These are phyloP conservation scores for Ceratopteris richardii DNA, from an alignment of 75 land plant species.

Conservation along the genomic window DNA sequence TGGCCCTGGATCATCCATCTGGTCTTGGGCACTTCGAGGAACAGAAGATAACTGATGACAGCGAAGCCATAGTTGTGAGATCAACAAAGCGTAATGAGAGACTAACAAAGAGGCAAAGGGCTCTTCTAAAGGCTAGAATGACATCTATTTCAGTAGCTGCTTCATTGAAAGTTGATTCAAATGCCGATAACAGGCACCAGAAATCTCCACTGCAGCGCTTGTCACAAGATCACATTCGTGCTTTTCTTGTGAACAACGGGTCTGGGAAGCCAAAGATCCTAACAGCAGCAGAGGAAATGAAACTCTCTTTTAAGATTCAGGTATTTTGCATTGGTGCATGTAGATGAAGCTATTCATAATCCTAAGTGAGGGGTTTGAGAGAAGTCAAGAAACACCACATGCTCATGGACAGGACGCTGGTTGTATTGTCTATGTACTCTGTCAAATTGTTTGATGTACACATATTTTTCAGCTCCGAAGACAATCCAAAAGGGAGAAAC, in stretches of 20 bases:
- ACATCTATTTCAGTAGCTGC: not conserved
- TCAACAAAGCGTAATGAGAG: not conserved
- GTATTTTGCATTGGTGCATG: constrained; percentile 15
- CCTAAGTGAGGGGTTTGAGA: not conserved
- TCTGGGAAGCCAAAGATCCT: constrained; percentile 54
- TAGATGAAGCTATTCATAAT: not conserved
- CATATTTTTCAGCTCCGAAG: not conserved
- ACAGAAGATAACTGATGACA: not conserved
- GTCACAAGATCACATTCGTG: not conserved
- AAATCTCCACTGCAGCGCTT: not conserved
- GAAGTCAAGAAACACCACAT: not conserved
- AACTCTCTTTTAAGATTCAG: constrained; percentile 71
- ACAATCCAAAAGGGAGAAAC: not conserved
- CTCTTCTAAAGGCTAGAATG: not conserved
- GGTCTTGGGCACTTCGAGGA: no score
- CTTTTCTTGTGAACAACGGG: constrained; percentile 4
- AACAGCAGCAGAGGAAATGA: constrained; percentile 64
- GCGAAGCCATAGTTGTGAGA: not conserved
- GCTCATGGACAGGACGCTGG: no score
- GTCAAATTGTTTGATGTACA: not conserved
- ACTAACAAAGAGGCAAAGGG: not conserved
- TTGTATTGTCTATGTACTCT: not conserved
- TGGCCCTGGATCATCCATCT: no score
- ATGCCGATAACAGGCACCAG: no score
- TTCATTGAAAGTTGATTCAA: not conserved